Evolutionary conservation across 345 rosid species (phyloP).

Genomic region (Erodium maritimum): DNA sequence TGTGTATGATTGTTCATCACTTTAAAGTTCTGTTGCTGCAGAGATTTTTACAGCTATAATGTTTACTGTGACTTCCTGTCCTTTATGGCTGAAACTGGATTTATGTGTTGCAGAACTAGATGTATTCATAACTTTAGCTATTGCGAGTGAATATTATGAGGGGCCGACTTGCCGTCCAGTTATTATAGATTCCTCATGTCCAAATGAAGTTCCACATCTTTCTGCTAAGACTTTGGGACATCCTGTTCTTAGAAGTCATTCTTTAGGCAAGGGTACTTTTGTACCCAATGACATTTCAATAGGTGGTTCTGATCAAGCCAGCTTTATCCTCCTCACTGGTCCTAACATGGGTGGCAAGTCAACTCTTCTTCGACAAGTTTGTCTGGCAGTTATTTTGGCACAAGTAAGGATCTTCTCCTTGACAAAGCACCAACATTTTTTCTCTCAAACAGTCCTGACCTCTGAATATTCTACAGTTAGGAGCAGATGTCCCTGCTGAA

Average conservation of each 20-base stretch:
- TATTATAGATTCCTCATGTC: constrained; percentile 31
- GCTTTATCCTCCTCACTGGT: constrained; percentile 91
- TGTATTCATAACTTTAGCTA: constrained; percentile 74
- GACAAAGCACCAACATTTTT: constrained; percentile 5
- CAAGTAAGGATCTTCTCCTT: constrained; percentile 43
- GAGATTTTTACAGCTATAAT: not conserved
- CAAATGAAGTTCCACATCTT: constrained; percentile 42
- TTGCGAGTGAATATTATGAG: constrained; percentile 81
- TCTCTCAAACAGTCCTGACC: not conserved
- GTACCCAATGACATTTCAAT: constrained; percentile 73
- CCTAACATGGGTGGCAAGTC: constrained; percentile 99
- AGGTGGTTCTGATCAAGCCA: constrained; percentile 55
- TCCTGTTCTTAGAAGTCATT: constrained; percentile 83
- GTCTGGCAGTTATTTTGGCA: constrained; percentile 83
- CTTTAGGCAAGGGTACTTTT: constrained; percentile 75
- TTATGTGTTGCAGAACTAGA: constrained; percentile 64
- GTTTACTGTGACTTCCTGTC: constrained; percentile 1
- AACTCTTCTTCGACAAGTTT: constrained; percentile 95
- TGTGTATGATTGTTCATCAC: too few relatives aligned
- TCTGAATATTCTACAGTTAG: constrained; percentile 39
- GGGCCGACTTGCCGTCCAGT: constrained; percentile 68
- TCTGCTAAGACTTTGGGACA: constrained; percentile 77
- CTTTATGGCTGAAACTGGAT: constrained; percentile 14
- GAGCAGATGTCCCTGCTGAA: constrained; percentile 93
- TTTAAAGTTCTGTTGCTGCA: not conserved